Conservation (phyloP, 2,329 filamentous ascomycete species). For the Botrytis galanthina region DNA sequence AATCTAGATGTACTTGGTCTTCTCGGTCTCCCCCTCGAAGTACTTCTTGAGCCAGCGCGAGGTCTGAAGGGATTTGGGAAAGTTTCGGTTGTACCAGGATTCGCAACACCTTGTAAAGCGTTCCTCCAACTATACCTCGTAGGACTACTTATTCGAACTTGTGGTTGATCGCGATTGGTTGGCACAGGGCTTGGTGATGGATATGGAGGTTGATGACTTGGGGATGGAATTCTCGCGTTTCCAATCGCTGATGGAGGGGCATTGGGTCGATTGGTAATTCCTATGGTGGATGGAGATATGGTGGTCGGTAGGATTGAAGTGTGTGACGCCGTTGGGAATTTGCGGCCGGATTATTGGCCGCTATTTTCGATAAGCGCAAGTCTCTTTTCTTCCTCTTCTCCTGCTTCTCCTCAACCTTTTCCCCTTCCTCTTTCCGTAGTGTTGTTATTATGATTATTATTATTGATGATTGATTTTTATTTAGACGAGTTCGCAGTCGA, state of each 20-base stretch:
- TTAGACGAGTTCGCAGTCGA: neutral
- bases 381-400: neutral
- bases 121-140: conserved; percentile 38
- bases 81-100: neutral
- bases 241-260: conserved; percentile 26
- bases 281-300: conserved; percentile 29
- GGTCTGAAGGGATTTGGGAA: conserved; percentile 33
- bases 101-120: conserved; percentile 33
- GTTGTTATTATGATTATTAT: neutral
- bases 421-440: neutral
- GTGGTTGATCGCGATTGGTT: conserved; percentile 27
- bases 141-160: conserved; percentile 47
- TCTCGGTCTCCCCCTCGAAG: conserved; percentile 26
- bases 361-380: conserved; percentile 9
- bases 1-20: conserved; percentile 44
- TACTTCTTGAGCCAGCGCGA: conserved; percentile 32
- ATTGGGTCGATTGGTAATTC: conserved; percentile 19
- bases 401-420: neutral
- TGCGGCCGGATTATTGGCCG: conserved; percentile 23
- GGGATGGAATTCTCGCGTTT: conserved; percentile 35
- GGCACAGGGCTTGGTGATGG: conserved; percentile 26
- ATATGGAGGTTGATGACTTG: conserved; percentile 36
- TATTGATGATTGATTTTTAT: neutral
- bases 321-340: conserved; percentile 36
- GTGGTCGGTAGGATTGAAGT: conserved; percentile 28